Evolutionary conservation across 768 basidiomycete species (phyloP), one percentile per base, ranked within the genome.

Genomic region (Pleurotus djamor): DNA sequence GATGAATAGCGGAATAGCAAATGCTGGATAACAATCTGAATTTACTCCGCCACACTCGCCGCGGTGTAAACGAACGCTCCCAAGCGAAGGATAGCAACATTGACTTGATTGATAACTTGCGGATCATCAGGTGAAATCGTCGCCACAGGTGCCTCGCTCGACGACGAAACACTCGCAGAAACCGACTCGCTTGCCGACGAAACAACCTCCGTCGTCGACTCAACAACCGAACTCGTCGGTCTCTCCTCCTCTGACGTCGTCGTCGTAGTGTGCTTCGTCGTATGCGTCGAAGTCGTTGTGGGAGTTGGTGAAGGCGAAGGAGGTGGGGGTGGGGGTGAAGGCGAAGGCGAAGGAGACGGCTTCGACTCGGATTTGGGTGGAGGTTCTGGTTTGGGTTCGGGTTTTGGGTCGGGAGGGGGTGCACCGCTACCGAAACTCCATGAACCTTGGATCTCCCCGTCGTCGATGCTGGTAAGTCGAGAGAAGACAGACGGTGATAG

Each of bases 401-500:
- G 63, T 47, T 7, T 60, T 41, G 28, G 63, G 58, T 12, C 50
- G 35, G 59, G 45, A 36, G 66, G 55, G 5, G 71, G 60, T 48
- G 62, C 57, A 14, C 71, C 64, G 51, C 57, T 64, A 44, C 68
- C 74, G 52, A 71, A 77, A 12, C 55, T 60, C 83, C 84, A 85
- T 3, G 64, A 61, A 2, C 78, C 77, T 28, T 68, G 58, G 17
- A 83, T 56, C 12, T 73, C 68, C 37, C 81, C 82, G 4, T 63
- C 56, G 13, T 47, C 52, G 10, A 68, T 49, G 17, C 69, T 60
- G 1, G 69, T 80, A 57, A 83, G 77, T 64, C 66, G 68, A 3
- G 66, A 4, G 64, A 83, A 84, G n/a, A 86, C 75, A 13, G 73
- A 74, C 1, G 67, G 62, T 5, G 77, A 79, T 16, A 83, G 63